Base-by-base conservation (phyloP, 1,139 yeast genomes). In the Schizosaccharomyces versatilis region DNA sequence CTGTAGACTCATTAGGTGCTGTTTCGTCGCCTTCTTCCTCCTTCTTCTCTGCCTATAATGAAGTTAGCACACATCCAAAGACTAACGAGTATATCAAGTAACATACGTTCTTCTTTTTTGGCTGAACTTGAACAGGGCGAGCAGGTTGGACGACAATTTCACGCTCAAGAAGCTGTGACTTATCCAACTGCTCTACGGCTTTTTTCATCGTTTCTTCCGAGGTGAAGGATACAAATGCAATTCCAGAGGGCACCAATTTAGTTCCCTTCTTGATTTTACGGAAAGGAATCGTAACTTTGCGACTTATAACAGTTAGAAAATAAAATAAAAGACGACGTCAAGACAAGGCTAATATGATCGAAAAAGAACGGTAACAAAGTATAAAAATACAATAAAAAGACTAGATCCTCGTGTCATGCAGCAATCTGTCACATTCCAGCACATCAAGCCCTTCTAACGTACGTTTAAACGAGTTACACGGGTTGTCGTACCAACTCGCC, bases 181-280 rank as follows among this genome's bases (percentile, higher is more conserved):
- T 80, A 60, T 74, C 70, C 64, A 74, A 70, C 60, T 71, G 69
- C 52, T 62, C 63, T 70, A 73, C 44, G 57, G 64, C 84, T 36
- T 66, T 65, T 41, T 68, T 69, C 1, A 81, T 81, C 57, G 69
- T 73, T 38, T 74, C 79, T 15, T 66, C 64, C 42, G 70, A 64
- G n/a, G 65, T 68, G 60, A 81, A 77, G 55, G 77, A 83, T 36
- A 76, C 83, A 65, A 79, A 81, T 0, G 82, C 86, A 59, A 76
- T 73, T 1, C 86, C 85, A 57, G 78, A 42, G 7, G 57, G 54
- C 12, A 44, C 48, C 17, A 47, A 6, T 51, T 57, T 44, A 10
- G 52, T 55, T 41, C 51, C 41, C 9, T 55, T 54, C 47, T 49
- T 42, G 38, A 47, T 53, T 24, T 42, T 41, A 38, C 56, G 54